Evolutionary conservation across 225 moss, liverwort and hornwort genomes (phyloP), one percentile per base, ranked within the genome.

Genomic region (Lunularia cruciata): DNA sequence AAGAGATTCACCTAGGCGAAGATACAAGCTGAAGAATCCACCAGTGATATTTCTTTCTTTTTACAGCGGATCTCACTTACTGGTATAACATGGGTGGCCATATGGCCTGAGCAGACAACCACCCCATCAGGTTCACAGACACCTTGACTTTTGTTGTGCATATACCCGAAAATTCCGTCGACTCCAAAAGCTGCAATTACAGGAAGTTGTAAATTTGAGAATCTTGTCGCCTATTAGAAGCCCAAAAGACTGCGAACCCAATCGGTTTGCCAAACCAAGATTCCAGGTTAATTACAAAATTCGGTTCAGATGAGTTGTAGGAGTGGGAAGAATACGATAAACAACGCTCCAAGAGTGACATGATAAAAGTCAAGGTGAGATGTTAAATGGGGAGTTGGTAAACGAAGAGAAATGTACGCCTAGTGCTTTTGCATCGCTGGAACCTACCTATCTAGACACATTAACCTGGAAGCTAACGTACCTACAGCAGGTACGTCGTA

Each of bases 51-150:
- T 18, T 3, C 18, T 65, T 8, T 34, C 32, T 16, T 4, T 2
- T 18, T 32, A 13, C 5, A 34, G 57, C 36, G 12, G 16, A 42
- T 8, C 4, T 14, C 47, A 63, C 65, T 55, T 84, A 95, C 95
- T 72, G 95, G 95, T 57, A 95, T 95, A 45, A 88, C 90, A 82
- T 95, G 95, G 43, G 92, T 87, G 53, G 95, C 90, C 87, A 90
- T 92, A 70, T 95, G 95, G 53, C 92, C 95, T 54, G 87, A 86
- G 53, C 90, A 89, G 70, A 95, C 87, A 40, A 92, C 83, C 47
- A 95, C 54, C 42, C 95, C 95, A 77, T 90, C 83, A 48, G 74
- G 78, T 67, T 89, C 88, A 76, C 92, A 95, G 28, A 83, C 26
- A 61, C 87, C 92, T 74, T 83, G 72, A 65, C 69, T 86, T 75